Evolutionary conservation across 176 grass and related monocot genomes (phyloP), one percentile per base, ranked within the genome.

Genomic region (Avena sativa): DNA sequence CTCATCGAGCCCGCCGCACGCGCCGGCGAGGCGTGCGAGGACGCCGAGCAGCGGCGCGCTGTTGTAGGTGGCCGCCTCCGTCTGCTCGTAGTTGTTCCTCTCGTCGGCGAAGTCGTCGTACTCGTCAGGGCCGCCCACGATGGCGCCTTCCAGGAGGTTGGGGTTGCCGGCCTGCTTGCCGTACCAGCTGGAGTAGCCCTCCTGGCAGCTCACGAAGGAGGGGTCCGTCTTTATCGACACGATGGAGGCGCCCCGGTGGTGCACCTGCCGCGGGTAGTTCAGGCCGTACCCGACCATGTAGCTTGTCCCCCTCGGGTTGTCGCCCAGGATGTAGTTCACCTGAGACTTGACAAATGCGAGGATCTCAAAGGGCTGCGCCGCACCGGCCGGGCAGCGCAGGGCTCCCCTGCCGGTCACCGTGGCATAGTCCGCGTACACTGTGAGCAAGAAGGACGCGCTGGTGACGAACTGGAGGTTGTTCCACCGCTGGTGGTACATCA

Each of bases 401-500:
- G 80, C 76, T 26, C 84, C 89, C 9, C 87, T 71, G 9, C 87
- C 90, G 8, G 84, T 0, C 60, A 40, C 43, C 10, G 89, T 66
- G 74, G 89, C 64, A 26, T 94, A 92, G 90, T 98, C 96, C 32
- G 93, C 92, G 89, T 95, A 98, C 10, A 90, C 90, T 10, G 92
- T 89, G 9, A 98, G 93, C 25, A 98, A 36, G 84, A 95, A 98
- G 0, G 96, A 93, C 8, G 96, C 84, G 83, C 90, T 86, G 53
- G 96, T 98, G 3, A 95, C 96, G 86, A 98, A 98, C 85, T 98
- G 96, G 44, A 98, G 81, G 57, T 98, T 98, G 88, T 98, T 98
- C 96, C 96, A 98, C n/a, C 82, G 53, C 90, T 98, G 96, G n/a
- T 87, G 88, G 90, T 89, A 91, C 90, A 95, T 83, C 19, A 98